A percentile compares a stretch with the other conserved stretches of the same genome.
phyloP scores from a whole-genome alignment of 225 moss, liverwort and hornwort genomes.

The Pleurozium schreberi region DNA sequence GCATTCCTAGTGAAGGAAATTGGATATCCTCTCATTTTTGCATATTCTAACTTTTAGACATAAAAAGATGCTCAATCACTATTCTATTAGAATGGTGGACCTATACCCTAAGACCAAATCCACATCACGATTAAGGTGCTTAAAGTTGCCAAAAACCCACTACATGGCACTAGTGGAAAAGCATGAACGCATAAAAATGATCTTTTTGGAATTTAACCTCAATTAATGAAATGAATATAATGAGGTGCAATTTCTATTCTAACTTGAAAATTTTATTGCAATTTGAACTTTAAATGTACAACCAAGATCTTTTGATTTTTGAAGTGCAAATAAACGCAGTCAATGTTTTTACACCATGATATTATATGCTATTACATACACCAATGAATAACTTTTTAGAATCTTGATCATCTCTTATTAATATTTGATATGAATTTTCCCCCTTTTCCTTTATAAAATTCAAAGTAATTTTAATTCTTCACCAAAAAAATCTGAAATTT shows the following conservation, averaged over 20 bases:
- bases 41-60: no score
- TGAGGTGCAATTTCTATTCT: accelerated
- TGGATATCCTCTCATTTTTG: no score
- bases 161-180: neutral
- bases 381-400: no score
- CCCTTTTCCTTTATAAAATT: no score
- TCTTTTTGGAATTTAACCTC: neutral
- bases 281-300: neutral
- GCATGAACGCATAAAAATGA: neutral
- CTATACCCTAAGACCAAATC: no score
- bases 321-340: neutral
- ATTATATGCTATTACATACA: no score
- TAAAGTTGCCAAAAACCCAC: neutral
- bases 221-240: neutral
- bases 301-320: neutral
- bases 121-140: neutral
- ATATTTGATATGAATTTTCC: neutral
- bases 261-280: neutral
- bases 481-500: no score
- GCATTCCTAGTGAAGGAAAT: no score
- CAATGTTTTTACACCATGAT: neutral
- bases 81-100: no score
- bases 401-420: neutral
- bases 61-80: no score
- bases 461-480: no score